Base-by-base conservation (phyloP, 75 land plant species). In the Pseudotsuga menziesii region DNA sequence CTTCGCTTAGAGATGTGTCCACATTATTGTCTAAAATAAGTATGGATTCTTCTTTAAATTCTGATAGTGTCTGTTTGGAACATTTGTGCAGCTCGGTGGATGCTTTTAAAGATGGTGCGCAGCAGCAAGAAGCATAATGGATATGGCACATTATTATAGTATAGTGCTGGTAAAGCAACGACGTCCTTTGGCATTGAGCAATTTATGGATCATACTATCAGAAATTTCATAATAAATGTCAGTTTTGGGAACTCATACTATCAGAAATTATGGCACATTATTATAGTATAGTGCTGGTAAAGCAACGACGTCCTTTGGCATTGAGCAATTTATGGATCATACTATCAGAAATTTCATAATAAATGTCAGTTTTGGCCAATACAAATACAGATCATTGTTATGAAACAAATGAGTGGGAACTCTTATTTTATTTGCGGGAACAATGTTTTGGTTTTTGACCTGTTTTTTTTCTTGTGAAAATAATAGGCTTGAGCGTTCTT, bases 81-180 rank as follows among this genome's bases (percentile, higher is more conserved):
- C 35, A 36, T 19, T 63, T 63, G 35, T 63, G 67, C 67, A 63
- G 67, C 35, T 63, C 7, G 67, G 67, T 63, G 67, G 67, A 63
- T 63, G 67, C 67, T 15, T 29, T 63, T 25, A 7, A 25, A 32
- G 67, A 63, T 63, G 35, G 20, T 6, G 39, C 16, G 67, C 36
- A 63, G 67, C 36, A 63, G 29, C 67, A 63, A 32, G 67, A 63
- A 32, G 39, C 39, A 63, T 29, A 63, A 23, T 32, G 26, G 36
- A 63, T 32, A 63, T 63, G 39, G 39, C 67, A 63, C 29, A 16
- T 63, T 32, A 16, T 36, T 27, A 32, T 29, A 29, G 36, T 15
- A 19, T 63, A 20, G 5, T 62, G 4, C 17, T 32, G 39, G 39
- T 32, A 63, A 44, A 44, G 8, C 52, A 63, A 16, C 35, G 5